phyloP scores from a whole-genome alignment of 139 green algal genomes.

The Diplosphaera chodatii region DNA sequence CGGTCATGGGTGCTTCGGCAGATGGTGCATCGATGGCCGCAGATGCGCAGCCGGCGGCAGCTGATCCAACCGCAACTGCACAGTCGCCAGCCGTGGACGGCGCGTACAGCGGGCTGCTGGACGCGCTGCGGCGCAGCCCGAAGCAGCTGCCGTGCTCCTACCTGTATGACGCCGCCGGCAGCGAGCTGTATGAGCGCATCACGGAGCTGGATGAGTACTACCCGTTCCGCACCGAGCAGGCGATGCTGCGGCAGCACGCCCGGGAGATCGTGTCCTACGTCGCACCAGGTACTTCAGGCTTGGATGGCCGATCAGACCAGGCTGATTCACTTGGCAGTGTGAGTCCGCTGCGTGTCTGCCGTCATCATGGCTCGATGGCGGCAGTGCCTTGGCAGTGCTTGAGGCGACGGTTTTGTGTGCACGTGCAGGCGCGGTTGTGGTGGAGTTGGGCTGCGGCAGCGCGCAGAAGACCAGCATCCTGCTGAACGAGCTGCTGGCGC shows the following conservation, averaged over 20 bases:
- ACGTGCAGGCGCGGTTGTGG: constrained; percentile 21
- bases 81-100: not conserved
- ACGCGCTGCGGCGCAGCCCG: constrained; percentile 1
- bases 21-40: no score
- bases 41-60: no score
- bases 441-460: constrained; percentile 52
- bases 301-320: no score
- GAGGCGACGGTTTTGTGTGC: no score
- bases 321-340: no score
- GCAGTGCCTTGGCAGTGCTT: no score
- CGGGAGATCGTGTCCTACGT: constrained; percentile 33
- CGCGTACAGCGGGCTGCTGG: constrained; percentile 3
- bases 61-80: no score
- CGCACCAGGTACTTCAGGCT: not conserved
- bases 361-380: no score
- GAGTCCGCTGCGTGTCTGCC: no score
- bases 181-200: constrained; percentile 30
- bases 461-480: constrained; percentile 40
- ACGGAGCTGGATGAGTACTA: constrained; percentile 33
- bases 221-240: constrained; percentile 20
- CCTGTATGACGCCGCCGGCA: constrained; percentile 32
- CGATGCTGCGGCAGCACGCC: constrained; percentile 23
- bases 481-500: constrained; percentile 25
- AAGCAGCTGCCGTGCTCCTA: constrained; percentile 28
- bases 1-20: no score